Percentiles rank a stretch among this genome's conserved stretches.
These are phyloP conservation scores for Xylaria multiplex DNA, from an alignment of 2,329 filamentous ascomycete genomes.

Conservation along the genomic window DNA sequence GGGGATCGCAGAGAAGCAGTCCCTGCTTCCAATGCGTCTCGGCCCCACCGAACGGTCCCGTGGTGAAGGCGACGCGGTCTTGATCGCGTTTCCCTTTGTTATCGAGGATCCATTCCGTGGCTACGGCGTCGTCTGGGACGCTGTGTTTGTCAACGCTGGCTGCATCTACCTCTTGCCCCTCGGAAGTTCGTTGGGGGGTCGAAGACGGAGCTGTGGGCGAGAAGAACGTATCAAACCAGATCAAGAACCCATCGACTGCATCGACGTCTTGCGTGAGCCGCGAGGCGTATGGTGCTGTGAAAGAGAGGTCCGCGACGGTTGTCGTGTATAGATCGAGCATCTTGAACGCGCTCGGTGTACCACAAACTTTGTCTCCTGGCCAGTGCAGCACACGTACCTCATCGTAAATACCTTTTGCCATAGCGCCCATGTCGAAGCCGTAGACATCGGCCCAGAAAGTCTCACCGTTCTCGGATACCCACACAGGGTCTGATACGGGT, in stretches of 20 bases:
- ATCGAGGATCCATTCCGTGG: constrained; percentile 65
- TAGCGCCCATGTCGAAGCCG: constrained; percentile 90
- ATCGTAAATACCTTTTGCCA: constrained; percentile 84
- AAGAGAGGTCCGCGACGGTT: constrained; percentile 76
- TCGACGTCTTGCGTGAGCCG: constrained; percentile 70
- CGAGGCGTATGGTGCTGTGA: constrained; percentile 74
- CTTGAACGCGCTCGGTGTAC: constrained; percentile 72
- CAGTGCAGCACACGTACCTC: constrained; percentile 83
- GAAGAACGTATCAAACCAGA: constrained; percentile 98
- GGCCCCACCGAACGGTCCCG: constrained; percentile 74
- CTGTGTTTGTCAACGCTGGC: constrained; percentile 47
- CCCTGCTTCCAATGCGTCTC: constrained; percentile 94
- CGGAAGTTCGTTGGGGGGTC: background rate
- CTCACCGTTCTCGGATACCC: constrained; percentile 79
- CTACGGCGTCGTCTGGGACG: constrained; percentile 62
- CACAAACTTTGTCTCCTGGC: constrained; percentile 68
- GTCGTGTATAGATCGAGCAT: constrained; percentile 80
- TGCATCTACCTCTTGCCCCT: constrained; percentile 1
- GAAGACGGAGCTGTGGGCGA: constrained; percentile 57
- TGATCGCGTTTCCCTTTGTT: constrained; percentile 55
- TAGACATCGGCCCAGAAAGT: constrained; percentile 93
- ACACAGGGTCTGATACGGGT: constrained; percentile 80
- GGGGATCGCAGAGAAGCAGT: constrained; percentile 72
- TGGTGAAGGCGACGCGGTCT: constrained; percentile 85
- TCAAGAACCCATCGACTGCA: constrained; percentile 82